Evolutionary conservation across 441 rosid genomes (phyloP).

Genomic region (Brassica hybrid): DNA sequence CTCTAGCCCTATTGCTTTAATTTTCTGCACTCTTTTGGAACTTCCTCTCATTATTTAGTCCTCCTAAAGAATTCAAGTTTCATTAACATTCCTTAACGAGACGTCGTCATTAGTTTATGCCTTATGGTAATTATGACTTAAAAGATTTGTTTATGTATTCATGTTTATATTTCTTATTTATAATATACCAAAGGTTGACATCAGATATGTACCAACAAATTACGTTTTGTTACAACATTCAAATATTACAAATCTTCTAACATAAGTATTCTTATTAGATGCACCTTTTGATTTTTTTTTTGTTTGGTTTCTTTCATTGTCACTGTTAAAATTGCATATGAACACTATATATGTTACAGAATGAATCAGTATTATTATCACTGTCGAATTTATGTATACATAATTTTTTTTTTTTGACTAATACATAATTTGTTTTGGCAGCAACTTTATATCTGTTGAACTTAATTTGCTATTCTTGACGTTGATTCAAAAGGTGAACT

Average conservation of each 20-base stretch:
- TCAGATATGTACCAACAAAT: conserved; percentile 7
- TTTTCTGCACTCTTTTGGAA: conserved; percentile 1
- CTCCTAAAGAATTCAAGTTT: not conserved
- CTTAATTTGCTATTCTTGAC: not conserved
- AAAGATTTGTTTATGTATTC: not conserved
- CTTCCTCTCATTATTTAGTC: not conserved
- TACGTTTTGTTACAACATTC: not conserved
- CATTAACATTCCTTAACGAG: not conserved
- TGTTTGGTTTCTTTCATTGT: not conserved
- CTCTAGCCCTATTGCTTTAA: conserved; percentile 1
- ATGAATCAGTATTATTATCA: not conserved
- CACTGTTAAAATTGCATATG: not conserved
- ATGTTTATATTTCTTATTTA: not conserved
- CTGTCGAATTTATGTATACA: not conserved
- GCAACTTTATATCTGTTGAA: not conserved
- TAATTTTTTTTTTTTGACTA: no score
- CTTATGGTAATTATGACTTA: not conserved
- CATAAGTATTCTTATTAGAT: conserved; percentile 9
- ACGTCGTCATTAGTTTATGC: conserved; percentile 8
- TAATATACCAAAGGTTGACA: not conserved
- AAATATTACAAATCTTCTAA: conserved; percentile 11
- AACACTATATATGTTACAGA: not conserved
- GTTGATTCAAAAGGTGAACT: not conserved
- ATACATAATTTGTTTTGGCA: no score
- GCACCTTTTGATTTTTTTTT: not conserved